Percentiles rank a stretch among this genome's conserved stretches.
phyloP scores from a whole-genome alignment of 805 yeast genomes.

The Lipomyces yamadae region DNA sequence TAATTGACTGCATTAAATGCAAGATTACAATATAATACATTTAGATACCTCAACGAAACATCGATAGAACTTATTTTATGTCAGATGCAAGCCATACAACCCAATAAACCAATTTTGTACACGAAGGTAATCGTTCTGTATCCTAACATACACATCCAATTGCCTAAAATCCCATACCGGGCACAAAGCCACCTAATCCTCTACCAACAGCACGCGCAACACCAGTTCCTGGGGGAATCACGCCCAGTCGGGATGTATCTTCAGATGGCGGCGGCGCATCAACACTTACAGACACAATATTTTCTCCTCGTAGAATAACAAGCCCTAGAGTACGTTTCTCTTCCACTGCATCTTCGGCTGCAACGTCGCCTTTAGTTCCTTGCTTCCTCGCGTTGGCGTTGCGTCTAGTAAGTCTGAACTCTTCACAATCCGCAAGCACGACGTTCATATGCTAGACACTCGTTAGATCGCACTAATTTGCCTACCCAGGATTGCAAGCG shows the following conservation, averaged over 20 bases:
- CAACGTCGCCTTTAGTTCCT: conserved; percentile 36
- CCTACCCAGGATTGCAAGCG: neutral
- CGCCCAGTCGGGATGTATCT: conserved; percentile 44
- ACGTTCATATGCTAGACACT: conserved; percentile 68
- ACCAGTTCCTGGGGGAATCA: conserved; percentile 46
- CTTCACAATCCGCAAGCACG: conserved; percentile 83
- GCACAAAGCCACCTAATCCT: conserved; percentile 41
- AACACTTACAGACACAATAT: conserved; percentile 70
- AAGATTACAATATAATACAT: neutral
- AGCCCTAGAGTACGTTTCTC: conserved; percentile 82
- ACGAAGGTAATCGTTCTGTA: neutral
- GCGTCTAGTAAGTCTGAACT: conserved; percentile 73
- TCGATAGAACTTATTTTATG: neutral
- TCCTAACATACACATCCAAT: conserved; percentile 2
- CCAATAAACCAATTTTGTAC: conserved; percentile 1
- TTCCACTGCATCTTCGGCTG: conserved; percentile 54
- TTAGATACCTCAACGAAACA: neutral
- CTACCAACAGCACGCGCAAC: conserved; percentile 45
- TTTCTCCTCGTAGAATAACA: conserved; percentile 85
- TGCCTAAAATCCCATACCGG: conserved; percentile 37
- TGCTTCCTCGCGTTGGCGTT: conserved; percentile 48
- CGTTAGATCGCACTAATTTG: neutral
- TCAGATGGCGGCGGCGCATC: conserved; percentile 64
- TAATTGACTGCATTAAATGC: too few relatives aligned
- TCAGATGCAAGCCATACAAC: conserved; percentile 2